Conservation (phyloP, 441 rosid genomes). For the Croton laevigatus region DNA sequence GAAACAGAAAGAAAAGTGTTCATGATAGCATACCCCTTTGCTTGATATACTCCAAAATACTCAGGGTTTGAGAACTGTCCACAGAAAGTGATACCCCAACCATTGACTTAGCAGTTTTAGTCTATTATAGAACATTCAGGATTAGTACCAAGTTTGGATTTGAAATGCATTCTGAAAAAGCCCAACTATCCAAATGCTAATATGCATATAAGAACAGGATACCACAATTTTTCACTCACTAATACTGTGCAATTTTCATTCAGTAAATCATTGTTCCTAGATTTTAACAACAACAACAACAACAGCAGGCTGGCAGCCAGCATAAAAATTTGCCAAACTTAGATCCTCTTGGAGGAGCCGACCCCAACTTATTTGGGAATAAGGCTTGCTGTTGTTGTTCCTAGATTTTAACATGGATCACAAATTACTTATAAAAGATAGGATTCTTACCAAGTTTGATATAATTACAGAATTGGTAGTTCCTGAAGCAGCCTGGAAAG, state of each 20-base stretch:
- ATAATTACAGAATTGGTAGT: constrained; percentile 79
- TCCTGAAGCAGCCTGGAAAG: constrained; percentile 96
- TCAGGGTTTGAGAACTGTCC: constrained; percentile 69
- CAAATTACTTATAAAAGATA: constrained; percentile 20
- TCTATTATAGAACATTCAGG: constrained; percentile 50
- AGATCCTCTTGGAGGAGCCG: too few species aligned
- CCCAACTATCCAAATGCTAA: not conserved
- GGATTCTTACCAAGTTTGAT: constrained; percentile 67
- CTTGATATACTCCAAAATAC: constrained; percentile 69
- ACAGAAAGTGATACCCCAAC: constrained; percentile 77
- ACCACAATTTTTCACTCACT: not conserved
- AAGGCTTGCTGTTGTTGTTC: too few species aligned
- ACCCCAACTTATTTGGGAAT: too few species aligned
- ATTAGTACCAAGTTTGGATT: constrained; percentile 2
- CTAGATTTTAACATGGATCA: not conserved
- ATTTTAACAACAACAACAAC: too few species aligned
- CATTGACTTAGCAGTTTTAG: constrained; percentile 84
- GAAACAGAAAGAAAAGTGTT: constrained; percentile 1
- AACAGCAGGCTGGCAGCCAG: too few species aligned
- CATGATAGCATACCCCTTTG: constrained; percentile 59
- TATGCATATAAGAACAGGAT: not conserved
- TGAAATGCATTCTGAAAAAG: constrained; percentile 4
- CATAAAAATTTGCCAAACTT: too few species aligned
- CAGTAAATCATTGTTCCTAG: not conserved
- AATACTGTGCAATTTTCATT: not conserved